Base-by-base conservation (phyloP, 768 basidiomycete species). In the Leucosporidium yakuticum region DNA sequence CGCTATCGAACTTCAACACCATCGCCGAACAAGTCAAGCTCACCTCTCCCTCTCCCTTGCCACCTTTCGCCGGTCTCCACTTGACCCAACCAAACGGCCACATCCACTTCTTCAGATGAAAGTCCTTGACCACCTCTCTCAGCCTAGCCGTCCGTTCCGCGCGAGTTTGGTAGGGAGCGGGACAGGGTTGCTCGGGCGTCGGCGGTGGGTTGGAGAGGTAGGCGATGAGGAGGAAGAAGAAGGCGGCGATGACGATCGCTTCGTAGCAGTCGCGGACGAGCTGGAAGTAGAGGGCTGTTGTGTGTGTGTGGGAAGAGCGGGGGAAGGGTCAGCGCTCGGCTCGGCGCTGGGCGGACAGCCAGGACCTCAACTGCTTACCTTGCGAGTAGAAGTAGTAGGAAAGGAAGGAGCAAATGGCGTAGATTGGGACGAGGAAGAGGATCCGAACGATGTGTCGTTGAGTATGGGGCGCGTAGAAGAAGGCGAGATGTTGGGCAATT, bases 361-460 rank as follows among this genome's bases (percentile, higher is more conserved):
- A 44, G 39, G 39, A 44, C 39, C 39, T 8, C 39, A 15, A 44
- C 6, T 8, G 39, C 39, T 44, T 3, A 44, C 39, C 39, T 17
- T 87, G 85, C 85, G 87, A 60, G 31, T 53, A 69, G 64, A 65
- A 54, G 69, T 54, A 51, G 64, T 65, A 68, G 7, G 87, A 87
- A 1, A 84, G 82, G 64, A 87, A 82, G 74, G 85, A 87, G 77
- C 87, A 84, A 49, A 83, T 74, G 14, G 87, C 85, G 76, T 91
- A 91, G 39, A 89, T 81, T 3, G 88, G 87, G 4, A 89, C 87
- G 85, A 91, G 86, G 78, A 90, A 84, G 29, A 91, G 81, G 25
- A 90, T 79, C 14, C 89, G 85, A 58, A 88, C 83, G 73, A 88
- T 87, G 75, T 88, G 67, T 0, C 64, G 60, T 48, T 77, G 75